A percentile compares a stretch with the other conserved stretches of the same genome.
These are phyloP conservation scores for Calonectria henricotiae DNA, from an alignment of 2,329 filamentous ascomycete species.

Conservation along the genomic window DNA sequence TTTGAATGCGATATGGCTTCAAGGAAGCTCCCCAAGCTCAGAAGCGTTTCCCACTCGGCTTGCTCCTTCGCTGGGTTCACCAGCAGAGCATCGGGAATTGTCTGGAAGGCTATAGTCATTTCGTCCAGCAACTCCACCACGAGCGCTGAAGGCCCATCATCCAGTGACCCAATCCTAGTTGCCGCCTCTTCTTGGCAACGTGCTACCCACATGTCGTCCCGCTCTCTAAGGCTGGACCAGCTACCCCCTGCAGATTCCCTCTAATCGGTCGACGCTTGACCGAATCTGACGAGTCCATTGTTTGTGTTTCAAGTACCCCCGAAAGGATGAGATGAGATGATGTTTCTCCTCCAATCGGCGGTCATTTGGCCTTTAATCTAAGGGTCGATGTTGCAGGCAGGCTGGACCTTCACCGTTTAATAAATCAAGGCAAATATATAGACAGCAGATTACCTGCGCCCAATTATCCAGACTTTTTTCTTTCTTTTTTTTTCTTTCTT, in stretches of 20 bases:
- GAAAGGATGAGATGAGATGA: slow-evolving; percentile 14
- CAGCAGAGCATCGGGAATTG: background rate
- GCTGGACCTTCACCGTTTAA: background rate
- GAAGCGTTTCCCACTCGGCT: background rate
- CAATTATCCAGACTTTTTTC: slow-evolving; percentile 15
- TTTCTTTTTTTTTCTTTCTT: slow-evolving; percentile 3
- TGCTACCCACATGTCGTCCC: slow-evolving; percentile 8
- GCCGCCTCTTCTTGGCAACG: slow-evolving; percentile 3
- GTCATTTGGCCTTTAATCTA: slow-evolving; percentile 33
- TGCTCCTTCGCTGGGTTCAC: background rate
- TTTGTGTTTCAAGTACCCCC: slow-evolving; percentile 46
- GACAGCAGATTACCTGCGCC: slow-evolving; percentile 29
- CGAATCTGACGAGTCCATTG: slow-evolving; percentile 13
- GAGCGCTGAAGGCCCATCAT: background rate
- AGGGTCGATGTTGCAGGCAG: slow-evolving; percentile 18
- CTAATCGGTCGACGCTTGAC: slow-evolving; percentile 1
- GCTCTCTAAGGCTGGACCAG: slow-evolving; percentile 12
- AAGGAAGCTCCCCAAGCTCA: background rate
- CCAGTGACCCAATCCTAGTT: background rate
- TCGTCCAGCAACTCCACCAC: background rate
- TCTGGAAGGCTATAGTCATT: background rate
- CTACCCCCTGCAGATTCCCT: background rate
- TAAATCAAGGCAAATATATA: background rate
- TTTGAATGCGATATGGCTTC: no score
- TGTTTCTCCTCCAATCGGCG: slow-evolving; percentile 52